Evolutionary conservation across 2,329 filamentous ascomycete species (phyloP), one percentile per base, ranked within the genome.

Genomic region (Metarhizium guizhouense): DNA sequence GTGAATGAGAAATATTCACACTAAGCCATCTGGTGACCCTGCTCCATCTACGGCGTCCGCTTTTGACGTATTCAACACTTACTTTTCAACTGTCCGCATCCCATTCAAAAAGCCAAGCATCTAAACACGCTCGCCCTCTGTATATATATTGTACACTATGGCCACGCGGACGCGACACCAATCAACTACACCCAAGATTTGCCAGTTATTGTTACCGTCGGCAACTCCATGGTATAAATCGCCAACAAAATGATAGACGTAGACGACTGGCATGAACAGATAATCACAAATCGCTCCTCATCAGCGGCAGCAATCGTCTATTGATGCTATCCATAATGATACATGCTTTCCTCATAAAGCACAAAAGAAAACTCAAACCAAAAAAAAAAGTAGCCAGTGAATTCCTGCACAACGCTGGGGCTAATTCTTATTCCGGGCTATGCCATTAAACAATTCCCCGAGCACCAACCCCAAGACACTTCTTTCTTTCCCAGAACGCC

Each of bases 401-500:
- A 34, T 34, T 11, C 32, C 32, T 34, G 25, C 25, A 25, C 25
- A 25, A 25, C 25, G 25, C 25, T 42, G 40, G 8, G 48, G 7
- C 25, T 14, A 25, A n/a, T 30, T n/a, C 7, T 13, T 7, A 25
- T 25, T 30, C 7, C 34, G 18, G 32, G 30, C 13, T 49, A 16
- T 13, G 38, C 5, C 14, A 16, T 40, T 11, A 7, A 18, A 45
- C 6, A 16, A 45, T 40, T 10, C n/a, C 7, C 14, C 14, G 25
- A 25, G 3, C 25, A 25, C 25, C 25, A 25, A 25, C 3, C 3
- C 32, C 18, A 18, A 34, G 25, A 3, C 42, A 6, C 29, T n/a
- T 18, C 16, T 45, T 20, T 30, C n/a, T 18, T 43, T 6, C 49
- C 49, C 45, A 53, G 18, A 52, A 59, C 54, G 52, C 54, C 56